Evolutionary conservation across 2,329 filamentous ascomycete genomes (phyloP).

Genomic region (Emmonsiellopsis sp.): DNA sequence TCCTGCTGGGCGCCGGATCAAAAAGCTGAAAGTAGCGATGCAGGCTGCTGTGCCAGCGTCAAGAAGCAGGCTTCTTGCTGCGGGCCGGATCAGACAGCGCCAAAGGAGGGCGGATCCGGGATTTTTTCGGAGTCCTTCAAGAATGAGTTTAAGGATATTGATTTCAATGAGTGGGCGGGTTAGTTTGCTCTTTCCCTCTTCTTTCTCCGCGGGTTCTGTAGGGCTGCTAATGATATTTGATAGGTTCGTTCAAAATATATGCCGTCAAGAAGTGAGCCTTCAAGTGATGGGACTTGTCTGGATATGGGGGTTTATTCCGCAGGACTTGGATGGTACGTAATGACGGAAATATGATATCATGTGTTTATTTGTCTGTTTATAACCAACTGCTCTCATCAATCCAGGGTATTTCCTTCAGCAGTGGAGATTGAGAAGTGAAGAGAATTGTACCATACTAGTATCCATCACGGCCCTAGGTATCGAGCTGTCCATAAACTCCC

Average conservation of each 20-base stretch:
- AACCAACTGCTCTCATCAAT: too few species aligned
- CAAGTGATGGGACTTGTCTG: too few species aligned
- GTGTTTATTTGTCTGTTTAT: too few species aligned
- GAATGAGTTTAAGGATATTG: conserved; percentile 17
- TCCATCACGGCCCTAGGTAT: too few species aligned
- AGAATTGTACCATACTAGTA: too few species aligned
- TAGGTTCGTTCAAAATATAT: conserved; percentile 43
- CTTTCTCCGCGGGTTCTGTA: not conserved
- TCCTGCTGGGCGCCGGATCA: not conserved
- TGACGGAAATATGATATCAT: too few species aligned
- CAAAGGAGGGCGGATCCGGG: not conserved
- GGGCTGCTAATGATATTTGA: not conserved
- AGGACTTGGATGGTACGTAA: too few species aligned
- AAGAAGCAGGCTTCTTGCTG: not conserved
- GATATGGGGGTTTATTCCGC: too few species aligned
- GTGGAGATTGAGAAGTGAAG: too few species aligned
- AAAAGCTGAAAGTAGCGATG: conserved; percentile 3
- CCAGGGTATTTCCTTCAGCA: too few species aligned
- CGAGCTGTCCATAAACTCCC: too few species aligned
- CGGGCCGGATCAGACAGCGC: not conserved
- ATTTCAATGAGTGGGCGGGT: conserved; percentile 46
- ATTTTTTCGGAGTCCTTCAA: not conserved
- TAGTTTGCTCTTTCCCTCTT: conserved; percentile 16
- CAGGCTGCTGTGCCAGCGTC: conserved; percentile 5
- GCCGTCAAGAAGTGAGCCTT: conserved; percentile 40